phyloP scores from a whole-genome alignment of 208 protist species.

The Blechomonas ayalai region DNA sequence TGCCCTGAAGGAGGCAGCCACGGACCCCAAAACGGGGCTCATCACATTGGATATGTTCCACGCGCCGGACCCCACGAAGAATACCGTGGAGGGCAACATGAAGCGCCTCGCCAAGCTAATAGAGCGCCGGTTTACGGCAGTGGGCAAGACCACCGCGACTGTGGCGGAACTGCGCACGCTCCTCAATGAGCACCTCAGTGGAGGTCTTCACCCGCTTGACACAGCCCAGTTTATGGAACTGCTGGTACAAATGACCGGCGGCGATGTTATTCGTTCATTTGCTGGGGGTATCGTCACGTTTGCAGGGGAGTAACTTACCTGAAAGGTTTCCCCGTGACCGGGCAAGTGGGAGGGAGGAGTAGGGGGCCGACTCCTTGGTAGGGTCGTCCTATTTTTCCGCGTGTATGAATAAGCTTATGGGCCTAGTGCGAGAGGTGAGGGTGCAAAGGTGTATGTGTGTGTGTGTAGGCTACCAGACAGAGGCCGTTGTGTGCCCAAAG shows the following conservation, averaged over 20 bases:
- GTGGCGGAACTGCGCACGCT: constrained; percentile 60
- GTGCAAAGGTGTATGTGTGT: no score
- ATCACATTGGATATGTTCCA: constrained; percentile 89
- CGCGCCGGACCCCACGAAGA: constrained; percentile 67
- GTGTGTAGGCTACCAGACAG: background rate
- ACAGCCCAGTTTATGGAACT: constrained; percentile 76
- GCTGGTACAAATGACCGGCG: constrained; percentile 65
- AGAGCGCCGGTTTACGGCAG: constrained; percentile 32
- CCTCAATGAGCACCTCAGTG: constrained; percentile 58
- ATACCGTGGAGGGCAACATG: constrained; percentile 80
- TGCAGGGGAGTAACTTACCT: constrained; percentile 8
- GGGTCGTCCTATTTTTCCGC: no score
- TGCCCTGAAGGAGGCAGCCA: constrained; percentile 84
- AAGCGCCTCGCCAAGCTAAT: constrained; percentile 61
- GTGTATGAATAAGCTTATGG: no score
- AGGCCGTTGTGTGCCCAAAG: no score
- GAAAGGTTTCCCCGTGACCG: no score
- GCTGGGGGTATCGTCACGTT: constrained; percentile 58
- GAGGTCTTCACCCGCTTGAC: constrained; percentile 41
- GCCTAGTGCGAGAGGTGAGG: no score
- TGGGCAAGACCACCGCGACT: constrained; percentile 25
- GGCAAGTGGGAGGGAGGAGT: background rate
- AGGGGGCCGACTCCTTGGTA: no score
- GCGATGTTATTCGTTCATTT: constrained; percentile 69
- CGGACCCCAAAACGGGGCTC: constrained; percentile 79